Evolutionary conservation across 352 stramenopile species (phyloP).

Genomic region (Pythium graminicola): DNA sequence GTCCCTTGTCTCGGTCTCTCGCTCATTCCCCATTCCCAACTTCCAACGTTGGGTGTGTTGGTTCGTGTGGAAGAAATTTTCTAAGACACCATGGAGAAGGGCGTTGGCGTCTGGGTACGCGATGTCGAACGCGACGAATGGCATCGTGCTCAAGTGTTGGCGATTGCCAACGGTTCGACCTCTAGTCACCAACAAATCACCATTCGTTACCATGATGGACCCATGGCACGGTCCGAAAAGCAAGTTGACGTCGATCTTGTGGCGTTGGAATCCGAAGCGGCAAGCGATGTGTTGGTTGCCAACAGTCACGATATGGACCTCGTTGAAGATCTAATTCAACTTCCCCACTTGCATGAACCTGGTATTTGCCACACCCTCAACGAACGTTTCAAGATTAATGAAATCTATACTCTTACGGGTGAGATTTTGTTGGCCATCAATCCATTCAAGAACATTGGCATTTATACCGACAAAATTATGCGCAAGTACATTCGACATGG

Average conservation of each 20-base stretch:
- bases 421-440: constrained; percentile 86
- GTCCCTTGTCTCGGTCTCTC: background rate
- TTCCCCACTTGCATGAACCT: constrained; percentile 92
- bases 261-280: constrained; percentile 60
- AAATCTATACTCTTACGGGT: constrained; percentile 91
- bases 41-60: background rate
- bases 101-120: constrained; percentile 69
- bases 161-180: constrained; percentile 28
- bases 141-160: constrained; percentile 47
- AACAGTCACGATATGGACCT: constrained; percentile 86
- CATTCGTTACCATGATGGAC: constrained; percentile 49
- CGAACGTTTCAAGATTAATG: constrained; percentile 88
- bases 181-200: constrained; percentile 25
- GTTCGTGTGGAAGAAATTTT: no score
- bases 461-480: constrained; percentile 83
- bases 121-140: constrained; percentile 62
- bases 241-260: constrained; percentile 45
- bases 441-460: constrained; percentile 82
- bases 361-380: constrained; percentile 91
- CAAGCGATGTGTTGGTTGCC: constrained; percentile 49
- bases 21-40: constrained; percentile 2
- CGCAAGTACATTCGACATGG: constrained; percentile 84
- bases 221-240: constrained; percentile 38
- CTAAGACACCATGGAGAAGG: constrained; percentile 59
- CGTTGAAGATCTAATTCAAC: constrained; percentile 89